These are phyloP conservation scores for Hypoxylon lienhwacheense DNA, from an alignment of 495 filamentous ascomycete species.

Conservation along the genomic window DNA sequence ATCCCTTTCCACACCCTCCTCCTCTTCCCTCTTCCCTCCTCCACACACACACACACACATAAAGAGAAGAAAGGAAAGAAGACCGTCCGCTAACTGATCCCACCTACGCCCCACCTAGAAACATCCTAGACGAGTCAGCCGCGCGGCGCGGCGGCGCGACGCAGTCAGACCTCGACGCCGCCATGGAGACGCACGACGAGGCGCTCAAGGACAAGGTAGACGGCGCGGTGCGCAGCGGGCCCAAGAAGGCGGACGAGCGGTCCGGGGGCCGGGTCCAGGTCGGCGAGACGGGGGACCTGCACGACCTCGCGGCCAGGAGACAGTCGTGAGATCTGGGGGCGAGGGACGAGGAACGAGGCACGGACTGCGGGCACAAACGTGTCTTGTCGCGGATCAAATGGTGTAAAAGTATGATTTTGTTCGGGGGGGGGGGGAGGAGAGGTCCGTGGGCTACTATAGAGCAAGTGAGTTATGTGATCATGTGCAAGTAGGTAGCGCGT, in stretches of 20 bases:
- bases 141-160: slow-evolving; percentile 12
- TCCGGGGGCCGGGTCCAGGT: slow-evolving; percentile 35
- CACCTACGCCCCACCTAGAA: slow-evolving; percentile 16
- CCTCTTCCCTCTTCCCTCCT: too few relatives aligned
- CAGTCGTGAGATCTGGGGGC: slow-evolving; percentile 15
- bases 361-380: too few relatives aligned
- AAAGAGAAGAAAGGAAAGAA: too few relatives aligned
- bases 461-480: too few relatives aligned
- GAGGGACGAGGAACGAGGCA: not conserved
- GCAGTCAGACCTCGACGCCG: slow-evolving; percentile 24
- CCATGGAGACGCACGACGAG: slow-evolving; percentile 20
- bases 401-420: too few relatives aligned
- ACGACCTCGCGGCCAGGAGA: slow-evolving; percentile 33
- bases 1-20: too few relatives aligned
- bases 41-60: too few relatives aligned
- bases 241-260: slow-evolving; percentile 29
- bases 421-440: too few relatives aligned
- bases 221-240: slow-evolving; percentile 27
- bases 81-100: not conserved
- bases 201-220: slow-evolving; percentile 37
- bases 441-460: too few relatives aligned
- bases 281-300: slow-evolving; percentile 37
- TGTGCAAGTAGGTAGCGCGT: too few relatives aligned
- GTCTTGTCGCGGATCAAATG: too few relatives aligned
- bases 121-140: slow-evolving; percentile 30